Conservation (phyloP, 257 asterid species). For the Solanum pinnatisectum region DNA sequence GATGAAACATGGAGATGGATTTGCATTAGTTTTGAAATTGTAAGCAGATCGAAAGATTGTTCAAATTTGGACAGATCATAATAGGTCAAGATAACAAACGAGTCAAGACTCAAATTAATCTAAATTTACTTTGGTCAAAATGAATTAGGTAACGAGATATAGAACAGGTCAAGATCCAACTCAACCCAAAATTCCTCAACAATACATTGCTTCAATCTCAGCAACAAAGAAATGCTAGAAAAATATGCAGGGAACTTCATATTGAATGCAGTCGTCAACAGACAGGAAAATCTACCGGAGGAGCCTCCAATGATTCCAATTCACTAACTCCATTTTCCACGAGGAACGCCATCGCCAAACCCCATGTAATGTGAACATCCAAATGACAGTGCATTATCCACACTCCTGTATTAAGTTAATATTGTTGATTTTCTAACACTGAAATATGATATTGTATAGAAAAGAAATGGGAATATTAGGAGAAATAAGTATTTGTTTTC, state of each 20-base stretch:
- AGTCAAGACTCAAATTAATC: not conserved
- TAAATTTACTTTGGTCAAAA: not conserved
- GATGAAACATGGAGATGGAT: not conserved
- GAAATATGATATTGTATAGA: not conserved
- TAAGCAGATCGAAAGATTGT: not conserved
- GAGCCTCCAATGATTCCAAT: conserved; percentile 39
- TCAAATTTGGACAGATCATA: not conserved
- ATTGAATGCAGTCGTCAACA: conserved; percentile 16
- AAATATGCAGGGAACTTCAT: not conserved
- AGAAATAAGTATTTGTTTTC: not conserved
- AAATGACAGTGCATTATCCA: conserved; percentile 92
- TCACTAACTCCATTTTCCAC: conserved; percentile 67
- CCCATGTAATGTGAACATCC: conserved; percentile 83
- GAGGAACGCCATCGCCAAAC: conserved; percentile 71
- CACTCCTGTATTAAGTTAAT: conserved; percentile 35
- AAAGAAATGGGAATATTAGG: not conserved
- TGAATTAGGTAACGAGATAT: not conserved
- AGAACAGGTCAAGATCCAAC: not conserved
- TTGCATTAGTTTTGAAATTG: not conserved
- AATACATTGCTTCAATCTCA: conserved; percentile 8
- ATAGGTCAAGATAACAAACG: not conserved
- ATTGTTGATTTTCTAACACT: not conserved
- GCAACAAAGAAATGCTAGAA: not conserved
- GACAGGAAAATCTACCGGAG: conserved; percentile 63
- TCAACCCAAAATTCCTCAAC: conserved; percentile 1